These are phyloP conservation scores for Glarea lozoyensis DNA, from an alignment of 495 filamentous ascomycete species.

Conservation along the genomic window DNA sequence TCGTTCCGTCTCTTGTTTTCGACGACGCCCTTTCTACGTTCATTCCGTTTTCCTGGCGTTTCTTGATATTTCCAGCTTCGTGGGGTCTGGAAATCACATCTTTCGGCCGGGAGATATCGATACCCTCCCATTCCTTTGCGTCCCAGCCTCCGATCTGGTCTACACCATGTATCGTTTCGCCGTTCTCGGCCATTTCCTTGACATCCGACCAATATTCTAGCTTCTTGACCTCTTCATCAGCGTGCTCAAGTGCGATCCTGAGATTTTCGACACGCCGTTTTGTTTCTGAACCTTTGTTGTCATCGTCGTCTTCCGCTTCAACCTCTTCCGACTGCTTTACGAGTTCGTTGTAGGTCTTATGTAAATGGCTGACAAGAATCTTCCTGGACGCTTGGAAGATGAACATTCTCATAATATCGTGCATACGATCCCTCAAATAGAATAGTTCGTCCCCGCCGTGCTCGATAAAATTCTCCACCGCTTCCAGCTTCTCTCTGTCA, in stretches of 20 bases:
- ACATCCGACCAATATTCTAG: constrained; percentile 73
- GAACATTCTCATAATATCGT: constrained; percentile 75
- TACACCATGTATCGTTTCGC: constrained; percentile 37
- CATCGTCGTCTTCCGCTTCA: constrained; percentile 18
- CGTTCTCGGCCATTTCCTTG: constrained; percentile 48
- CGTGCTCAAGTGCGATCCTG: constrained; percentile 45
- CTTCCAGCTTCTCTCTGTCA: constrained; percentile 84
- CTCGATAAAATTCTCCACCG: constrained; percentile 68
- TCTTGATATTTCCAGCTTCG: too few relatives aligned
- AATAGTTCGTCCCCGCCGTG: constrained; percentile 70
- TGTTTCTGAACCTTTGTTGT: constrained; percentile 10
- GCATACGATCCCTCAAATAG: constrained; percentile 71
- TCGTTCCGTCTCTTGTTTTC: constrained; percentile 8
- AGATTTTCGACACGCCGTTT: constrained; percentile 40
- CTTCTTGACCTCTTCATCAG: constrained; percentile 57
- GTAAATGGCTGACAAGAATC: constrained; percentile 62
- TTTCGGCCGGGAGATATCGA: constrained; percentile 20
- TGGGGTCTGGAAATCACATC: constrained; percentile 16
- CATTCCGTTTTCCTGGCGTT: too few relatives aligned
- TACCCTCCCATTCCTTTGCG: constrained; percentile 14
- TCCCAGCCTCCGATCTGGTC: constrained; percentile 38
- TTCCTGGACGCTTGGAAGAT: constrained; percentile 83
- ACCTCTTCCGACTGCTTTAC: constrained; percentile 28
- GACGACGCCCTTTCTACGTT: too few relatives aligned
- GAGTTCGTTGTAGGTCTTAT: constrained; percentile 49